Evolutionary conservation across 306 rosid genomes (phyloP), one percentile per base, ranked within the genome.

Genomic region (Vicia villosa): DNA sequence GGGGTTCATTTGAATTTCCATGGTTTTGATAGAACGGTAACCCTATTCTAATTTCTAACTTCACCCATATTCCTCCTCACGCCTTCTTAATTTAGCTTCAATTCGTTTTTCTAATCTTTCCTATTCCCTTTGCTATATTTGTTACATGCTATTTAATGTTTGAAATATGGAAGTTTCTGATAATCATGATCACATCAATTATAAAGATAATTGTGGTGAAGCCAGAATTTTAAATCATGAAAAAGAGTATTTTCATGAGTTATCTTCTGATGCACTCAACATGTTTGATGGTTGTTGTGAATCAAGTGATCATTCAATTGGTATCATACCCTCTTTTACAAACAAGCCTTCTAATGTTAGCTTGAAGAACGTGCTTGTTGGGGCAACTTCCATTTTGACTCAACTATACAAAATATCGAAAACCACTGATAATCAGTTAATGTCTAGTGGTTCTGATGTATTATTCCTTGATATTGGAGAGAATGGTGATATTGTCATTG

Each of bases 301-400:
- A 41, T 90, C 94, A 6, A 32, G 77, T 24, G 88, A 83, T 20
- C 86, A 90, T 66, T 45, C 68, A 22, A 16, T 57, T 72, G 52
- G 50, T 49, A 52, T 74, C 0, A 13, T 13, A 41, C 80, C 62
- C 60, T 66, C 79, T 46, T 17, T 50, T 19, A 16, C 13, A 50
- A 75, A 64, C 68, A 26, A 2, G 77, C 75, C 69, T 4, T 91
- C 94, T 0, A 91, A 88, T 84, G 90, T 93, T 55, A 90, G 83
- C 74, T 67, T 93, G 73, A 90, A 86, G 87, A 93, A 90, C 79
- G 91, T 88, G 70, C 63, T 90, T 34, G 50, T 64, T 64, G 96
- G 98, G 51, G 54, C 88, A 8, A 3, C 86, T 67, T 86, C 98
- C 11, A 86, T 90, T 73, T 30, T 93, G 79, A 83, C 87, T 24